phyloP scores from a whole-genome alignment of 1,284 basidiomycete genomes.

The Grifola frondosa region DNA sequence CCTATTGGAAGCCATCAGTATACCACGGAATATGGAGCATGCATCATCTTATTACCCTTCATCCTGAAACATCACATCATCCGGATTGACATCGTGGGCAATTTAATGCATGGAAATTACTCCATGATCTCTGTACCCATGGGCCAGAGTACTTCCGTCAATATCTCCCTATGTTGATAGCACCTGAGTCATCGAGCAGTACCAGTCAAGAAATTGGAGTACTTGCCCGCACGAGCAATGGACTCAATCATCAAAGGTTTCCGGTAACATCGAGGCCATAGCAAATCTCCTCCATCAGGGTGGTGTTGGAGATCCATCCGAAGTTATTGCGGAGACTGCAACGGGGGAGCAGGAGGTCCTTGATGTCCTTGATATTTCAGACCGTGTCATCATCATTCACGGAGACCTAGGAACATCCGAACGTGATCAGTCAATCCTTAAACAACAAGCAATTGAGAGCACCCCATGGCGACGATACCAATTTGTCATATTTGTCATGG shows the following conservation, averaged over 20 bases:
- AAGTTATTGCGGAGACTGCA: no score
- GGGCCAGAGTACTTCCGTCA: constrained; percentile 26
- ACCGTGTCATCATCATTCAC: constrained; percentile 10
- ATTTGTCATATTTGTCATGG: constrained; percentile 33
- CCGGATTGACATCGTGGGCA: constrained; percentile 18
- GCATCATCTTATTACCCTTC: constrained; percentile 10
- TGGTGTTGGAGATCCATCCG: constrained; percentile 27
- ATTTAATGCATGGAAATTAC: constrained; percentile 30
- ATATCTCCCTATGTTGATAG: constrained; percentile 13
- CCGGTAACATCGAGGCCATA: constrained; percentile 26
- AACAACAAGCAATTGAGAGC: constrained; percentile 13
- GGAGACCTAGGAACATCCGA: constrained; percentile 20
- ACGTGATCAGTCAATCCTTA: constrained; percentile 4
- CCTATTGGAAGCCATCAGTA: no score
- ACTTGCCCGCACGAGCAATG: constrained; percentile 27
- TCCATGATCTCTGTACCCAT: constrained; percentile 20
- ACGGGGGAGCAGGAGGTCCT: no score
- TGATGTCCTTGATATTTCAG: neutral
- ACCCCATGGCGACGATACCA: constrained; percentile 23
- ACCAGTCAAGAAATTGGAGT: constrained; percentile 25
- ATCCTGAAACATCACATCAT: constrained; percentile 13
- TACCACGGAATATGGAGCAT: no score
- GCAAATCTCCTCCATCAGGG: constrained; percentile 26
- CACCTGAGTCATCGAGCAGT: constrained; percentile 32
- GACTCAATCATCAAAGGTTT: constrained; percentile 29